Evolutionary conservation across 768 basidiomycete genomes (phyloP).

Genomic region (Hemileccinum rubropunctum): DNA sequence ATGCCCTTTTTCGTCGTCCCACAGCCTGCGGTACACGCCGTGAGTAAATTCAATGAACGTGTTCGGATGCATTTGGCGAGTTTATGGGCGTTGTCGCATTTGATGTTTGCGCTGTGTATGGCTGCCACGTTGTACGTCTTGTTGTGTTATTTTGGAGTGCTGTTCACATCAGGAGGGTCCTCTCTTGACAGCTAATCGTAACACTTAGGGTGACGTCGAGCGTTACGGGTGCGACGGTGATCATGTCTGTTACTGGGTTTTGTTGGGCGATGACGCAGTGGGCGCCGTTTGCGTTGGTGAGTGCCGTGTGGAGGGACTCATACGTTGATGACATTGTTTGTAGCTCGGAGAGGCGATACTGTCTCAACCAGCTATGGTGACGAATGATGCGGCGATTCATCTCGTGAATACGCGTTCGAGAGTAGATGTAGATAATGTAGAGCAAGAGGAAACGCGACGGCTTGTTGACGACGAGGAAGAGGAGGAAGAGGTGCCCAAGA

Average conservation of each 20-base stretch:
- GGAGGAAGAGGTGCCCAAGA: constrained; percentile 9
- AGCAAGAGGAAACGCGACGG: constrained; percentile 26
- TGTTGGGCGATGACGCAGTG: constrained; percentile 93
- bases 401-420: constrained; percentile 36
- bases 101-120: constrained; percentile 76
- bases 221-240: constrained; percentile 66
- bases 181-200: constrained; percentile 12
- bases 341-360: constrained; percentile 87
- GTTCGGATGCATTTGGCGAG: constrained; percentile 61
- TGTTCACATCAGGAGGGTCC: too few relatives aligned
- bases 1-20: constrained; percentile 61
- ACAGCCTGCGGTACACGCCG: constrained; percentile 13
- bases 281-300: constrained; percentile 88
- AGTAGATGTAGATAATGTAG: constrained; percentile 14
- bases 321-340: constrained; percentile 12
- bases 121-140: constrained; percentile 71
- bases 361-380: constrained; percentile 44
- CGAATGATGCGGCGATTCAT: constrained; percentile 35
- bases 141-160: too few relatives aligned
- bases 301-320: constrained; percentile 21
- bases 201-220: constrained; percentile 62
- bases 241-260: constrained; percentile 80
- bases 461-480: constrained; percentile 23
- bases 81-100: constrained; percentile 77
- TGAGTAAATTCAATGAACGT: constrained; percentile 2